A percentile compares a stretch with the other conserved stretches of the same genome.
Conservation (phyloP, 768 basidiomycete species). For the Boletus fagicola region DNA sequence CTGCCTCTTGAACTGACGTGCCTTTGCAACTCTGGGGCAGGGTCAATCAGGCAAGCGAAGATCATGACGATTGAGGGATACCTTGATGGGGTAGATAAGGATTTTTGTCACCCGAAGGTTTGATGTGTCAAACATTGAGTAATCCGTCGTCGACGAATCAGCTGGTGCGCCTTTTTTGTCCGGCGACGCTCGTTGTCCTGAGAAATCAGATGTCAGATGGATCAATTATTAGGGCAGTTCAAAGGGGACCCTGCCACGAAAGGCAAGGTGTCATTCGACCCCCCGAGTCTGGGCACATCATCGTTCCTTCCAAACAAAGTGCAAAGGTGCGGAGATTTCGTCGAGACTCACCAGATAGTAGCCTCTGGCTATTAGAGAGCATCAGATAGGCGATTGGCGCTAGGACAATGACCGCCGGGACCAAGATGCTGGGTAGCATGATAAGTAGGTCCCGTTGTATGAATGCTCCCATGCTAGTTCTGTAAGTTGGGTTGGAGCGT, state of each 20-base stretch:
- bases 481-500: neutral
- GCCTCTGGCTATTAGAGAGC: neutral
- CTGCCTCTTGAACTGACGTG: slow-evolving; percentile 53
- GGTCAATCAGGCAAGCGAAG: neutral
- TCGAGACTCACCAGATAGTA: slow-evolving; percentile 15
- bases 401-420: slow-evolving; percentile 12
- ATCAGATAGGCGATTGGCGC: slow-evolving; percentile 18
- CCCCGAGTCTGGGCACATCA: neutral
- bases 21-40: slow-evolving; percentile 69
- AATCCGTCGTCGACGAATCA: slow-evolving; percentile 1
- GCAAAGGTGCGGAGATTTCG: neutral
- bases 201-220: slow-evolving; percentile 16
- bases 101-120: slow-evolving; percentile 52
- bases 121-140: slow-evolving; percentile 29
- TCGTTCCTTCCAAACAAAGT: slow-evolving; percentile 1
- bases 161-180: neutral
- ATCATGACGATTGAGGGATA: neutral
- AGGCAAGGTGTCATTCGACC: neutral
- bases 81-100: slow-evolving; percentile 70
- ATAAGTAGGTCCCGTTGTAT: slow-evolving; percentile 2
- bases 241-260: neutral
- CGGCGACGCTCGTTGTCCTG: slow-evolving; percentile 1
- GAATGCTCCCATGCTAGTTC: neutral
- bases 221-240: neutral
- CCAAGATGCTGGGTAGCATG: slow-evolving; percentile 11